These are phyloP conservation scores for Tremellales sp. DNA, from an alignment of 1,284 basidiomycete genomes.

Conservation along the genomic window DNA sequence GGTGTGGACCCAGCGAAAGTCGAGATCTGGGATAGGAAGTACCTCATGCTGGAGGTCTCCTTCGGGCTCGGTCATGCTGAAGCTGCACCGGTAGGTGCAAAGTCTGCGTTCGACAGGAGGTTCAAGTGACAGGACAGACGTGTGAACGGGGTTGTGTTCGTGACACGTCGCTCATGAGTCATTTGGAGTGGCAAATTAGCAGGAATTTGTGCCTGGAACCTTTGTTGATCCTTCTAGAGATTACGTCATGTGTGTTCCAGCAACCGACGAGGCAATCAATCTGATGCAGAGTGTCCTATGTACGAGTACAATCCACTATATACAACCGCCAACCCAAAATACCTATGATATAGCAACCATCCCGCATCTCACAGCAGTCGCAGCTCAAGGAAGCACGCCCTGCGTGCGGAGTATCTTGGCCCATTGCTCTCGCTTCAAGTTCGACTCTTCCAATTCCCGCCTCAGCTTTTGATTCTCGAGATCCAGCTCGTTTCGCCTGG, in stretches of 20 bases:
- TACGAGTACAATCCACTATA: neutral
- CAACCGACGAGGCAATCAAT: too few species aligned
- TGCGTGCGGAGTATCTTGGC: conserved; percentile 27
- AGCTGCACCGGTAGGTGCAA: too few species aligned
- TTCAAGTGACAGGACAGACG: too few species aligned
- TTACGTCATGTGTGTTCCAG: too few species aligned
- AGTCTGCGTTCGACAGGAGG: too few species aligned
- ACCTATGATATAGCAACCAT: neutral
- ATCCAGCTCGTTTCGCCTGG: conserved; percentile 63
- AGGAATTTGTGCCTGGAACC: too few species aligned
- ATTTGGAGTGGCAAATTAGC: too few species aligned
- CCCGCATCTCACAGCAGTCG: neutral
- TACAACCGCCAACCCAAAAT: neutral
- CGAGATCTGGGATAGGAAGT: conserved; percentile 26
- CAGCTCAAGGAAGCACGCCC: neutral
- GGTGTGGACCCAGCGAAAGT: conserved; percentile 47
- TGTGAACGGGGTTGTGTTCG: too few species aligned
- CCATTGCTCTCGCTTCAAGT: conserved; percentile 73
- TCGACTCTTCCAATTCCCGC: conserved; percentile 64
- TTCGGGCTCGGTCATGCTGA: too few species aligned
- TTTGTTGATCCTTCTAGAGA: too few species aligned
- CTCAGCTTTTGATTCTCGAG: conserved; percentile 76
- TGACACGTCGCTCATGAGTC: too few species aligned
- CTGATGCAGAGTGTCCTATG: neutral
- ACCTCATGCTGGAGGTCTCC: neutral